Evolutionary conservation across 345 rosid genomes (phyloP), one percentile per base, ranked within the genome.

Genomic region (Clarkia xantiana): DNA sequence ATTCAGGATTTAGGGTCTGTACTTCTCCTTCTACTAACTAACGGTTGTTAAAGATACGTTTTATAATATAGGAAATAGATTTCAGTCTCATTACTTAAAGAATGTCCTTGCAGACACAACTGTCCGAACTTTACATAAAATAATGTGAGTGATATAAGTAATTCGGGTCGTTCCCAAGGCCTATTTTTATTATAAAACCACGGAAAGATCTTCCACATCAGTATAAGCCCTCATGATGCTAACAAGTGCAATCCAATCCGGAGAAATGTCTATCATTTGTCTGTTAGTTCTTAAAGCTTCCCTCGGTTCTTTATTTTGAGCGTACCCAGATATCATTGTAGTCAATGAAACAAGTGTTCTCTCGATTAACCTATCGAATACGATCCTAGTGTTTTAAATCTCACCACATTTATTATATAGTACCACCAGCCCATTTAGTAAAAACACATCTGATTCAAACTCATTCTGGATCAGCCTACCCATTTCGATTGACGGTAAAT

Each of bases 321-420:
- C 60, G 45, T 67, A 79, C 79, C 86, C 77, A 48, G 70, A 74
- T 23, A 79, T 72, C 65, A 84, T 71, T 54, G 63, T 64, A 56
- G 71, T 75, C 84, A 86, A 84, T 0, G 76, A 22, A 53, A 84
- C 80, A 57, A 78, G 47, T 19, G 76, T 87, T 48, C 73, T 55
- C 0, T 66, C 67, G 38, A 76, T 47, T 72, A 81, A 73, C 64
- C 59, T 75, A 47, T 79, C 82, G 55, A 78, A 84, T 77, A 67
- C 45, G 18, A 55, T 53, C 18, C 84, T 76, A 1, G 86, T 80
- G 4, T 59, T 62, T 10, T 4, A 12, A 38, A 75, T 51, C 54
- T 56, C 51, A 7, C 73, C 72, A 40, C 76, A 79, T 2, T 58
- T 59, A 0, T 59, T 53, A n/a, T 81, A 79, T 74, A 76, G 15